Base-by-base conservation (phyloP, 768 basidiomycete genomes). In the Galerina marginata region DNA sequence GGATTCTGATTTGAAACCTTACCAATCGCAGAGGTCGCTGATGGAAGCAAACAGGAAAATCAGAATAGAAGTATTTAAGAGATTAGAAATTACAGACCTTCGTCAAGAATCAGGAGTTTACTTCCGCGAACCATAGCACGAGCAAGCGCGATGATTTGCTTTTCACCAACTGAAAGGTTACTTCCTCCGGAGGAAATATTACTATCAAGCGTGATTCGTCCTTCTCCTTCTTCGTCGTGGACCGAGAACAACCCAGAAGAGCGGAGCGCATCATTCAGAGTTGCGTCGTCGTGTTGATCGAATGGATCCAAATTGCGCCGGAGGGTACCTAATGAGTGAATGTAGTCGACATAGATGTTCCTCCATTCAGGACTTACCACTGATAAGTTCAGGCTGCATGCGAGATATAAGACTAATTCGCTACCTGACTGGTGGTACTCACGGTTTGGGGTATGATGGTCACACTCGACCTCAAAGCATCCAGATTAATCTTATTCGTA, bases 141-240 rank as follows among this genome's bases (percentile, higher is more conserved):
- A 6, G 87, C 86, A 69, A 89, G 77, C 9, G 87, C 86, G 55
- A 89, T 80, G 45, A 89, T 79, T 64, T 93, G 91, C 7, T 89
- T 71, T 67, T 92, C 88, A 20, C 91, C 91, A 45, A 89, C 85
- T 2, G 87, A 89, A 64, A 92, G 85, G 69, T 92, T 92, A 14
- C 79, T 71, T 7, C 90, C 90, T 6, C 87, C 88, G 1, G 72
- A 74, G 26, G 76, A 65, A 37, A 84, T 74, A n/a, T 65, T 58
- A 20, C 73, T 80, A 44, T 84, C 81, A 20, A 85, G 70, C 9
- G 74, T 77, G 45, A 82, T 73, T 77, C 77, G 42, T 74, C 81
- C 51, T 82, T 84, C 68, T 75, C 81, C 54, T 74, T 83, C 73
- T 68, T 74, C 73, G 45, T 64, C 67, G 64, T 78, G 71, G 25